Evolutionary conservation across 2,329 filamentous ascomycete species (phyloP).

Genomic region (Talaromyces sp.): DNA sequence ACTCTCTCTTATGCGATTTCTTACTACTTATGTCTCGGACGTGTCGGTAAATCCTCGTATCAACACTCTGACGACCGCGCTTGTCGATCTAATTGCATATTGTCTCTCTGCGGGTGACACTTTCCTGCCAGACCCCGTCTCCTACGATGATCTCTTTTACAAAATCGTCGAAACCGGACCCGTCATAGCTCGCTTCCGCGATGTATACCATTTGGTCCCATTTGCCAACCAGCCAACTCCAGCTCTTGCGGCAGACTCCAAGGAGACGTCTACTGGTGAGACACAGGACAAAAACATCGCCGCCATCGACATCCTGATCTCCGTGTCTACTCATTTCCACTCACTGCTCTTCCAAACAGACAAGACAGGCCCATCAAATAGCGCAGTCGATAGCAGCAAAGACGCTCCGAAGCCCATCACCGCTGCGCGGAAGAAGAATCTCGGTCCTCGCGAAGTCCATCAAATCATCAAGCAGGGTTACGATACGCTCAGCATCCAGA

Average conservation of each 20-base stretch:
- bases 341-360: constrained; percentile 59
- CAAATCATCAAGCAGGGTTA: constrained; percentile 95
- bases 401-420: constrained; percentile 23
- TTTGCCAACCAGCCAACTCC: constrained; percentile 7
- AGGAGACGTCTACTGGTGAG: constrained; percentile 13
- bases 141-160: constrained; percentile 97
- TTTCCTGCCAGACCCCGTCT: constrained; percentile 78
- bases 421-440: constrained; percentile 50
- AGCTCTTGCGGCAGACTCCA: constrained; percentile 21
- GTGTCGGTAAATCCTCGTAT: constrained; percentile 64
- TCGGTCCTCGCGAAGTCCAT: constrained; percentile 78
- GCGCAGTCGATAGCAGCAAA: constrained; percentile 18
- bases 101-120: constrained; percentile 81
- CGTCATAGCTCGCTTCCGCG: constrained; percentile 71
- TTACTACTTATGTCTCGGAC: constrained; percentile 78
- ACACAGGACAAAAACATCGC: constrained; percentile 41
- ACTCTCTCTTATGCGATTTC: constrained; percentile 80
- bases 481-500: constrained; percentile 86
- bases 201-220: constrained; percentile 56
- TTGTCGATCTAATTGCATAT: constrained; percentile 77
- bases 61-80: constrained; percentile 65
- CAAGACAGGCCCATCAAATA: constrained; percentile 23
- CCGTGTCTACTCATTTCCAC: constrained; percentile 76
- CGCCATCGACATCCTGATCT: constrained; percentile 78
- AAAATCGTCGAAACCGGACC: constrained; percentile 92